Conservation (phyloP, 306 rosid genomes). For the Gastrolobium bilobum region DNA sequence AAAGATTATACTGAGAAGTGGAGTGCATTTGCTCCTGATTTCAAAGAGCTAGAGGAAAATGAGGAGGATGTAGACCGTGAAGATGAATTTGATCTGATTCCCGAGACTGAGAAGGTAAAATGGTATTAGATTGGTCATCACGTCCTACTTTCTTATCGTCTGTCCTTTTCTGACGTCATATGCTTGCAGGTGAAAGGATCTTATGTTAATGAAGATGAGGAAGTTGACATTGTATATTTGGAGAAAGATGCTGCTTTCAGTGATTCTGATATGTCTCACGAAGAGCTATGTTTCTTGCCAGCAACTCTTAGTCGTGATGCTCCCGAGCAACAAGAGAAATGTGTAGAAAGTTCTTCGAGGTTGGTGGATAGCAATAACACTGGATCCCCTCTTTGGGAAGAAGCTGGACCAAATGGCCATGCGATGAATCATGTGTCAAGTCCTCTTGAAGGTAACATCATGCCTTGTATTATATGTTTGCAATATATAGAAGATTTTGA, state of each 20-base stretch:
- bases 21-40: conserved; percentile 99
- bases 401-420: conserved; percentile 79
- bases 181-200: conserved; percentile 79
- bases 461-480: conserved; percentile 9
- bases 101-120: conserved; percentile 87
- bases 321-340: conserved; percentile 76
- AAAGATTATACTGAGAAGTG: conserved; percentile 98
- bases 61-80: conserved; percentile 94
- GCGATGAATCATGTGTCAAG: conserved; percentile 71
- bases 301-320: conserved; percentile 78
- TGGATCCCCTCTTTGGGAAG: conserved; percentile 94
- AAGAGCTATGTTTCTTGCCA: conserved; percentile 89
- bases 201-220: conserved; percentile 85
- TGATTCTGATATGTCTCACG: conserved; percentile 92
- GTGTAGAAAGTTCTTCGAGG: conserved; percentile 79
- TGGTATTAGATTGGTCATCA: conserved; percentile 10
- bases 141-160: not conserved
- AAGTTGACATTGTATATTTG: conserved; percentile 79
- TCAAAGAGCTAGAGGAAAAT: conserved; percentile 98
- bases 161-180: conserved; percentile 15
- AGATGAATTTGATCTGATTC: conserved; percentile 96
- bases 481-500: not conserved
- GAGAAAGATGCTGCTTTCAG: conserved; percentile 89
- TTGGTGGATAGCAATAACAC: conserved; percentile 80
- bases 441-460: conserved; percentile 78